A percentile compares a stretch with the other conserved stretches of the same genome.
These are phyloP conservation scores for Polytrichum commune DNA, from an alignment of 225 moss, liverwort and hornwort genomes.

Conservation along the genomic window DNA sequence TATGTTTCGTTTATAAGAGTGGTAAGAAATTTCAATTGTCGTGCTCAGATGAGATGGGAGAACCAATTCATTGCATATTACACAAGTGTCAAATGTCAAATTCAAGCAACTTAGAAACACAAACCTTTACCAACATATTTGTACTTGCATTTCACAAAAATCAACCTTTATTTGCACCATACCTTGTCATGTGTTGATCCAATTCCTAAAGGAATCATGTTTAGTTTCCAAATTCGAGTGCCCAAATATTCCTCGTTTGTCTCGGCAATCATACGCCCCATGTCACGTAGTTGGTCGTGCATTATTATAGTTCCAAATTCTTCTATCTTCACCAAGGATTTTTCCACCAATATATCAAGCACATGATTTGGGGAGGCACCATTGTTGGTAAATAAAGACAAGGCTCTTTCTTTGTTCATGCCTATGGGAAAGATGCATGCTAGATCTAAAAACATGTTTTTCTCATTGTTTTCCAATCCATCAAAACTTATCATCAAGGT, in stretches of 20 bases:
- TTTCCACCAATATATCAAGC: neutral
- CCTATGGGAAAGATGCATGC: neutral
- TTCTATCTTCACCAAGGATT: neutral
- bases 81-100: no score
- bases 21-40: no score
- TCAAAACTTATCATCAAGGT: constrained; percentile 2
- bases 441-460: neutral
- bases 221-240: neutral
- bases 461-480: neutral
- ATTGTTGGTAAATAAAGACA: neutral
- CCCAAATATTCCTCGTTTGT: neutral
- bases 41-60: no score
- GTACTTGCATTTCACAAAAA: no score
- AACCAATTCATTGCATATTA: no score
- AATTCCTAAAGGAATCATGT: no score
- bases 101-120: no score
- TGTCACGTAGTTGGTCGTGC: neutral
- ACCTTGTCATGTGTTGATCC: neutral
- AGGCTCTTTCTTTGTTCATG: neutral
- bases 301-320: neutral
- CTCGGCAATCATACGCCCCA: neutral
- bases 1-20: no score
- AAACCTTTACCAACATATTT: no score
- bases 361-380: neutral
- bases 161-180: neutral